A percentile compares a stretch with the other conserved stretches of the same genome.
Conservation (phyloP, 2,329 filamentous ascomycete species). For the Pseudogymnoascus sp. region DNA sequence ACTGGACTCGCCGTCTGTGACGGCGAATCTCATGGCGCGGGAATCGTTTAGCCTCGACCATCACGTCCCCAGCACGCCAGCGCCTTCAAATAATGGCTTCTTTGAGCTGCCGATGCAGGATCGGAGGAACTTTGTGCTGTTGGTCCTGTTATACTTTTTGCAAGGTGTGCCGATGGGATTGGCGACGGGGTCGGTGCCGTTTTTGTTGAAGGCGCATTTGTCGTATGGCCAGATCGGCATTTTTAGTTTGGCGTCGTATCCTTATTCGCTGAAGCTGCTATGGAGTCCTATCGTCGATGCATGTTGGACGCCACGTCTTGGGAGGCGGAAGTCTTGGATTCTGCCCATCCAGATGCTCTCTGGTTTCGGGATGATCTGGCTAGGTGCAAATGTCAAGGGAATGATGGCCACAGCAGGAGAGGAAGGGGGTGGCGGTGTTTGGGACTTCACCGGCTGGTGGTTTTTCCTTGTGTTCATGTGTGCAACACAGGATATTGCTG, state of each 20-base stretch:
- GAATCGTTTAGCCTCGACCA: conserved; percentile 64
- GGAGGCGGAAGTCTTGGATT: conserved; percentile 96
- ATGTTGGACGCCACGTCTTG: conserved; percentile 78
- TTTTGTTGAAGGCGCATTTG: conserved; percentile 79
- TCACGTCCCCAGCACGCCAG: conserved; percentile 34
- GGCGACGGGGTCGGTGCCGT: conserved; percentile 90
- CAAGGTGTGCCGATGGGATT: conserved; percentile 95
- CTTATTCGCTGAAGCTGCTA: conserved; percentile 89
- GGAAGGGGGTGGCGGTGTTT: conserved; percentile 70
- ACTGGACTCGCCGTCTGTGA: conserved; percentile 50
- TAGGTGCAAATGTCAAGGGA: conserved; percentile 63
- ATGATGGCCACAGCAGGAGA: conserved; percentile 66
- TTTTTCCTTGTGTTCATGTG: conserved; percentile 97
- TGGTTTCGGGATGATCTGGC: conserved; percentile 85
- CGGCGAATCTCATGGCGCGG: conserved; percentile 60
- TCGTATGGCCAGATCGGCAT: conserved; percentile 94
- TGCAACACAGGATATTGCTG: conserved; percentile 96
- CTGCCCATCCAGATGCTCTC: conserved; percentile 89
- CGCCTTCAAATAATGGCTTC: conserved; percentile 65
- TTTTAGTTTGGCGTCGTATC: conserved; percentile 90
- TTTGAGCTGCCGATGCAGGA: conserved; percentile 76
- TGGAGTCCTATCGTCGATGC: conserved; percentile 98
- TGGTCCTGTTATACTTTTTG: conserved; percentile 89
- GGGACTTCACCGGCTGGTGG: conserved; percentile 95
- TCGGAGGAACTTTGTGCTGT: conserved; percentile 76